Evolutionary conservation across 1,284 basidiomycete species (phyloP), one percentile per base, ranked within the genome.

Genomic region (Rhodofomes roseus): DNA sequence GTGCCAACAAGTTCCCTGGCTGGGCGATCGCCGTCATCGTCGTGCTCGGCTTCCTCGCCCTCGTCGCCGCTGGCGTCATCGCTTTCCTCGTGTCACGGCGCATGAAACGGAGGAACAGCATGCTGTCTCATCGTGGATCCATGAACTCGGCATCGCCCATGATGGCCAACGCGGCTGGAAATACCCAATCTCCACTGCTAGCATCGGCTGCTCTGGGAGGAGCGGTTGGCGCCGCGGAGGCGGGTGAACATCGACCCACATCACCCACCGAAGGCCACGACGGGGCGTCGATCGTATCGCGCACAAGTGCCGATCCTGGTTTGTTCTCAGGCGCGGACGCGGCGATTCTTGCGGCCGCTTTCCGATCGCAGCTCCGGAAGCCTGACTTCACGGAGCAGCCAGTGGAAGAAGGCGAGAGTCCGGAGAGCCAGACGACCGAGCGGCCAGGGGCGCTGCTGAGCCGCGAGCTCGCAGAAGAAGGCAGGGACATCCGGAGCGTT

Each of bases 21-120:
- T 93, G 92, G 91, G 92, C 89, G n/a, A 94, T 94, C 63, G 92
- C 92, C 46, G 87, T 93, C 62, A 90, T 94, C 60, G 87, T 88
- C 57, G 82, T 93, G 52, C 82, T 94, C 37, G 92, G 91, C 34
- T 86, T 91, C 74, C 78, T 93, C 60, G 90, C 91, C 54, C 85
- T 93, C 62, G 79, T 85, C 52, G 84, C 87, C 11, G 77, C 81
- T 9, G 83, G 86, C 60, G 73, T 88, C 55, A 81, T 91, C 54
- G 76, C 79, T 40, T 93, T 90, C 79, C 75, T 92, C 71, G 80
- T 90, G 69, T 74, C 89, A 70, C 83, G 88, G 31, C 82, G 88
- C 46, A 68, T 88, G 59, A 84, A 89, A 53, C 79, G 81, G 56
- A 75, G 78, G 50, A 68, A 72, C 48, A 74, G 77, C 52, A 70